Conservation (phyloP, 495 filamentous ascomycete genomes). For the Daldinia childiae region DNA sequence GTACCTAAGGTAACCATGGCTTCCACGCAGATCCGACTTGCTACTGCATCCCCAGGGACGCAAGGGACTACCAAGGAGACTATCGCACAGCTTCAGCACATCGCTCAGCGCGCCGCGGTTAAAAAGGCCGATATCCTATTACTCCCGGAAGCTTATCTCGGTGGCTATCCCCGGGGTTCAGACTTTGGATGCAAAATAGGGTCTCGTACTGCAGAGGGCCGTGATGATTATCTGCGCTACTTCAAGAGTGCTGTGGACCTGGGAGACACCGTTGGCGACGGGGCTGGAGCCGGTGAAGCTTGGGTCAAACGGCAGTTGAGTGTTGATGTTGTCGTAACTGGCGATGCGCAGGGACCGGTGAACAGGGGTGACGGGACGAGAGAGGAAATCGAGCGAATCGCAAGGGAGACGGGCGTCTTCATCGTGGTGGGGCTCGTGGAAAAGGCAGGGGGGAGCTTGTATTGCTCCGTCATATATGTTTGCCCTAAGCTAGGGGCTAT, state of each 20-base stretch:
- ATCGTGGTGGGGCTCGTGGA: slow-evolving; percentile 83
- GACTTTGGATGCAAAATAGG: slow-evolving; percentile 81
- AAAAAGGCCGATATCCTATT: slow-evolving; percentile 78
- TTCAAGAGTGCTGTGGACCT: slow-evolving; percentile 83
- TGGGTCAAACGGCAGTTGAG: slow-evolving; percentile 75
- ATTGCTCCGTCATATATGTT: slow-evolving; percentile 85
- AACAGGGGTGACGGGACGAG: slow-evolving; percentile 85
- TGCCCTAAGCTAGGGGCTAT: slow-evolving; percentile 75
- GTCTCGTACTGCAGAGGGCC: slow-evolving; percentile 69
- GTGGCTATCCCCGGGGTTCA: slow-evolving; percentile 89
- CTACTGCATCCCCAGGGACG: slow-evolving; percentile 80
- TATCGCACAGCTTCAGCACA: slow-evolving; percentile 68
- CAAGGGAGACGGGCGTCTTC: slow-evolving; percentile 80
- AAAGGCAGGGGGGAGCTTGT: slow-evolving; percentile 79
- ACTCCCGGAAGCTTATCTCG: slow-evolving; percentile 93
- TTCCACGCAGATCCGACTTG: slow-evolving; percentile 67
- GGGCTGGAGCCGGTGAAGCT: slow-evolving; percentile 70
- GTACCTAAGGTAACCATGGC: neutral
- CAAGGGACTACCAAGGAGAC: slow-evolving; percentile 70
- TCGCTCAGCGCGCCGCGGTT: slow-evolving; percentile 60
- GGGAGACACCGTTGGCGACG: slow-evolving; percentile 77
- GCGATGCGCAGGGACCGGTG: slow-evolving; percentile 56
- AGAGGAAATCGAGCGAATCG: slow-evolving; percentile 78
- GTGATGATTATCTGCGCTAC: slow-evolving; percentile 86
- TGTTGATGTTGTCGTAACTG: slow-evolving; percentile 48